phyloP scores from a whole-genome alignment of 148 eudicot genomes.

The Suaeda aralocaspica region DNA sequence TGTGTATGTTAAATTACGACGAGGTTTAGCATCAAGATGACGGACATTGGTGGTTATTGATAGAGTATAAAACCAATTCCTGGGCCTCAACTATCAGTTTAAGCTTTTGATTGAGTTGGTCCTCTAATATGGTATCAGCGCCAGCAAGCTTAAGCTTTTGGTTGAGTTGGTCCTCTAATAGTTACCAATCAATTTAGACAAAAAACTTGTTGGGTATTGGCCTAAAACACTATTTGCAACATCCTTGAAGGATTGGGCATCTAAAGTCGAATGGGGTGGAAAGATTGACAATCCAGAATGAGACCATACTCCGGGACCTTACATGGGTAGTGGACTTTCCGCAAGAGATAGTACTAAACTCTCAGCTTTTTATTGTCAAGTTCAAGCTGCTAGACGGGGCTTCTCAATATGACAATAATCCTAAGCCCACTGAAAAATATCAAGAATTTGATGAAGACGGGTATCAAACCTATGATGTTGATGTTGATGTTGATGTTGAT shows the following conservation, averaged over 20 bases:
- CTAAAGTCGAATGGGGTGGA: conserved; percentile 23
- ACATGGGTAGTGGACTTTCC: conserved; percentile 20
- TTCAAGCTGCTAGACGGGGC: no score
- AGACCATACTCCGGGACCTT: neutral
- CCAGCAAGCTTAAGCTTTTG: no score
- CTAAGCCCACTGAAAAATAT: neutral
- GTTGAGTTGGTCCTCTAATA: no score
- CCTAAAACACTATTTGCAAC: conserved; percentile 10
- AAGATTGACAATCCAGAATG: conserved; percentile 13
- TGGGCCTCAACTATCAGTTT: no score
- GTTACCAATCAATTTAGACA: neutral
- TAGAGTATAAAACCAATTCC: no score
- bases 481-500: no score
- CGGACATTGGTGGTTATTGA: conserved; percentile 26
- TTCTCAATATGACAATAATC: neutral
- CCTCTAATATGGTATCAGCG: no score
- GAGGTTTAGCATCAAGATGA: conserved; percentile 7
- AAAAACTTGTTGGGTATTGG: conserved; percentile 24
- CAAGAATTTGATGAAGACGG: neutral
- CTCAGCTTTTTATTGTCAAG: no score
- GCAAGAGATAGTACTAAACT: no score
- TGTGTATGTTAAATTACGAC: no score
- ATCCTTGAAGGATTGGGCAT: neutral
- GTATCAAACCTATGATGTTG: neutral
- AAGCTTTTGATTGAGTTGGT: no score